phyloP scores from a whole-genome alignment of 228 moss, liverwort and hornwort genomes.

The Sphagnum fallax region DNA sequence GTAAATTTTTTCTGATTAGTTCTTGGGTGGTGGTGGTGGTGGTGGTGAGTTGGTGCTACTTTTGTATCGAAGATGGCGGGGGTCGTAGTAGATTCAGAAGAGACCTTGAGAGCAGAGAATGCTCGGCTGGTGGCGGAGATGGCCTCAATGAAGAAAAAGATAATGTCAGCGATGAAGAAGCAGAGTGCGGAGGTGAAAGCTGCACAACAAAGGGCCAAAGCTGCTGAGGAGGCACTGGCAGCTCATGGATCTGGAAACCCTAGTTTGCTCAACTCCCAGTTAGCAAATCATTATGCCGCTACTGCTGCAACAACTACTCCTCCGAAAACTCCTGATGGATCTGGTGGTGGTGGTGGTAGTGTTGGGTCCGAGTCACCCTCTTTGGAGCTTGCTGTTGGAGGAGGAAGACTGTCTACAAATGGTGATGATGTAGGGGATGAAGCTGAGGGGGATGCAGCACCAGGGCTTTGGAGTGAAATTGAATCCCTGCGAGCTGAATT shows the following conservation, averaged over 20 bases:
- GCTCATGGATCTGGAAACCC: slow-evolving; percentile 34
- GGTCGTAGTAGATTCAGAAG: slow-evolving; percentile 38
- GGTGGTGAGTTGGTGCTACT: not conserved
- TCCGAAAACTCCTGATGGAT: not conserved
- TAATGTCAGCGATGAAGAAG: slow-evolving; percentile 80
- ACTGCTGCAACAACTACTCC: not conserved
- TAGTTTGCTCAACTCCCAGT: slow-evolving; percentile 19
- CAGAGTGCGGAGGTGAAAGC: slow-evolving; percentile 72
- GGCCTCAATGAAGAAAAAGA: slow-evolving; percentile 81
- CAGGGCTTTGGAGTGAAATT: slow-evolving; percentile 5
- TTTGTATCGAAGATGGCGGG: slow-evolving; percentile 22
- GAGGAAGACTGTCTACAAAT: slow-evolving; percentile 11
- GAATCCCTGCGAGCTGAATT: slow-evolving; percentile 7
- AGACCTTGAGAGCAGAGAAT: slow-evolving; percentile 71
- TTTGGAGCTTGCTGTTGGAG: slow-evolving; percentile 6
- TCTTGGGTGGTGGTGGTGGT: too few relatives aligned
- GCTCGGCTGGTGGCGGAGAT: slow-evolving; percentile 64
- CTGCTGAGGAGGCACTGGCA: slow-evolving; percentile 73
- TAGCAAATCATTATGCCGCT: slow-evolving; percentile 10
- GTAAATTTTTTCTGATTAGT: too few relatives aligned
- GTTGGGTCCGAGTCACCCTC: not conserved
- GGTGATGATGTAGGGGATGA: slow-evolving; percentile 14
- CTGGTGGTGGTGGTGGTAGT: not conserved
- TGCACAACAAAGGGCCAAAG: slow-evolving; percentile 71
- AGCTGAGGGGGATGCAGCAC: slow-evolving; percentile 14